A percentile compares a stretch with the other conserved stretches of the same genome.
Evolutionary conservation across 208 protist genomes (phyloP).

Genomic region (Leishmania guyanensis): DNA sequence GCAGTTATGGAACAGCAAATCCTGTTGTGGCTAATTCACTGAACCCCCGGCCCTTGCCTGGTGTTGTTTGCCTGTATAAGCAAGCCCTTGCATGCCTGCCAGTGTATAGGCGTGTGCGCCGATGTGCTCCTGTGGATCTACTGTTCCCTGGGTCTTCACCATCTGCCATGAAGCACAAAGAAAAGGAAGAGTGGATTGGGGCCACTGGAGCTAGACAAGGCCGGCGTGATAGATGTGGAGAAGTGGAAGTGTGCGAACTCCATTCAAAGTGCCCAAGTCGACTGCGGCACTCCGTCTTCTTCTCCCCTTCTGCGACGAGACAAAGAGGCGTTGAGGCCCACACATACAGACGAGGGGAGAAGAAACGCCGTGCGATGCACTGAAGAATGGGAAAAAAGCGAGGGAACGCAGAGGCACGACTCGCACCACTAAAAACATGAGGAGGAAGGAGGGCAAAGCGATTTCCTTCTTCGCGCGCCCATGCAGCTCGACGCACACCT

Average conservation of each 20-base stretch:
- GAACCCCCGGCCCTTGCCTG: not conserved
- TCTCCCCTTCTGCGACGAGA: not conserved
- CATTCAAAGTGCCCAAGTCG: not conserved
- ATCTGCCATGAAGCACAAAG: not conserved
- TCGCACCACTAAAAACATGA: not conserved
- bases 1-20: not conserved
- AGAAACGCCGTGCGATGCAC: not conserved
- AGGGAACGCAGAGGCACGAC: not conserved
- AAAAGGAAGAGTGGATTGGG: not conserved
- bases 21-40: no score
- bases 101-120: not conserved
- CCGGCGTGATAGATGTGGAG: not conserved
- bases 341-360: not conserved
- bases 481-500: not conserved
- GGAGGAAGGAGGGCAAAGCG: no score
- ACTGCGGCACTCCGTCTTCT: not conserved
- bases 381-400: not conserved
- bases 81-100: not conserved
- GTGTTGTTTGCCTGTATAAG: not conserved
- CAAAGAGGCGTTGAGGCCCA: not conserved
- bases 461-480: not conserved
- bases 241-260: not conserved
- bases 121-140: not conserved
- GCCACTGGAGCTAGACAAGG: not conserved
- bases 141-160: not conserved